A percentile compares a stretch with the other conserved stretches of the same genome.
phyloP scores from a whole-genome alignment of 2,329 filamentous ascomycete genomes.

The Venturia aucupariae region DNA sequence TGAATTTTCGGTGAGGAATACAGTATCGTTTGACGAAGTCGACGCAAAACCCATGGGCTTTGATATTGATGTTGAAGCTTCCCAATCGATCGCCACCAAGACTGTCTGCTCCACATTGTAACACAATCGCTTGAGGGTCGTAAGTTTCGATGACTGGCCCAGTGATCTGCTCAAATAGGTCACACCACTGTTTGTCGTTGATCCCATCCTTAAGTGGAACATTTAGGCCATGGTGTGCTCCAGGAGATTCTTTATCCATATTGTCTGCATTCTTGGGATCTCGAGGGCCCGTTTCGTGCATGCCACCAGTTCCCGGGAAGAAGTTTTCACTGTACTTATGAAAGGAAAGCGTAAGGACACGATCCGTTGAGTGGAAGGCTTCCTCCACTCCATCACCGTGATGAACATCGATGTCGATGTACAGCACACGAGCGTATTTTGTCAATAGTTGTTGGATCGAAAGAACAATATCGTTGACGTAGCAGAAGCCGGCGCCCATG shows the following conservation, averaged over 20 bases:
- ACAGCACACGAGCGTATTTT: slow-evolving; percentile 74
- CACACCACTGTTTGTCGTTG: slow-evolving; percentile 79
- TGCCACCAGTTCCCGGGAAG: slow-evolving; percentile 84
- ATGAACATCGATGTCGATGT: slow-evolving; percentile 91
- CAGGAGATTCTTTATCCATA: slow-evolving; percentile 26
- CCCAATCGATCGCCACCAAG: slow-evolving; percentile 88
- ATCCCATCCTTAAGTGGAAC: slow-evolving; percentile 86
- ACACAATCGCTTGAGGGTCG: slow-evolving; percentile 79
- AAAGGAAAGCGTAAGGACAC: slow-evolving; percentile 88
- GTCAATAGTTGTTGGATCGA: slow-evolving; percentile 82
- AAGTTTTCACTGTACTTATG: slow-evolving; percentile 92
- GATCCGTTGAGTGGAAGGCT: slow-evolving; percentile 80
- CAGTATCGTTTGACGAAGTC: slow-evolving; percentile 66
- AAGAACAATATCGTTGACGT: slow-evolving; percentile 97
- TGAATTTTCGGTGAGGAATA: slow-evolving; percentile 61
- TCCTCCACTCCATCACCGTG: slow-evolving; percentile 88
- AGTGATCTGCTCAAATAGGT: slow-evolving; percentile 75
- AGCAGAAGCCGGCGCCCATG: slow-evolving; percentile 93
- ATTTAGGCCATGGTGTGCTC: slow-evolving; percentile 83
- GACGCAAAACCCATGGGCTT: slow-evolving; percentile 86
- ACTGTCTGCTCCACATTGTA: slow-evolving; percentile 93
- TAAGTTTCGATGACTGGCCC: slow-evolving; percentile 71
- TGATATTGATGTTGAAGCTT: slow-evolving; percentile 93
- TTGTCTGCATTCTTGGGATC: slow-evolving; percentile 63
- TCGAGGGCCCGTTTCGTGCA: slow-evolving; percentile 75